Evolutionary conservation across 2,329 filamentous ascomycete species (phyloP), one percentile per base, ranked within the genome.

Genomic region (Thielaviopsis ethacetica): DNA sequence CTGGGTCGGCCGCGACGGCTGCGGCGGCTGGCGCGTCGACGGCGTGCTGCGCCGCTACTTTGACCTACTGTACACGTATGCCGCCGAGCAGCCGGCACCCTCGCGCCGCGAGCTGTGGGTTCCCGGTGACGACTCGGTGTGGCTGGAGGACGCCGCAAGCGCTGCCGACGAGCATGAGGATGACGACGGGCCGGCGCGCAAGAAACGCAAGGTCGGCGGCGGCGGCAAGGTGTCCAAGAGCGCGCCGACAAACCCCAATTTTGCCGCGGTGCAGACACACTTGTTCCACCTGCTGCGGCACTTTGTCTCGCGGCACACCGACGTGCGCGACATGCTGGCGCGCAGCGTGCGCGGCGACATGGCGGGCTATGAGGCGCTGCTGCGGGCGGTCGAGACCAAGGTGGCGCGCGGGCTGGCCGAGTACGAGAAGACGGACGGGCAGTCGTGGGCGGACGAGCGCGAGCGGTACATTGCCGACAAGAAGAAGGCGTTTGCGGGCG

Each of bases 221-320:
- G 27, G 41, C 12, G 71, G 27, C 57, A 62, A 53, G 61, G 54
- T 59, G 7, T 50, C 30, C 3, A 59, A 61, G 49, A 61, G 58
- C 5, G 58, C 57, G 58, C 59, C 58, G 63, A 57, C 38, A 65
- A 69, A 63, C 58, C 61, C 64, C 56, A 97, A 93, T 69, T 75
- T 95, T 54, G 76, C 80, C 12, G 83, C 83, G 38, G 88, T 96
- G 77, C 91, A 97, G 70, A 83, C 89, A 0, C 93, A 98, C 70
- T 80, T 96, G 51, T 98, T 98, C 75, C 87, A 95, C 69, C 79
- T 98, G 26, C 79, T 97, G 22, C 81, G 91, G 17, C 84, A 91
- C 34, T 79, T 97, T 24, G 83, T 98, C 38, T 76, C 83, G 1
- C 79, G 77, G 62, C 87, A 96, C 70, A 91, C 88, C 24, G 79